phyloP scores from a whole-genome alignment of 495 filamentous ascomycete genomes.

The Penicillium dipodomyicola region DNA sequence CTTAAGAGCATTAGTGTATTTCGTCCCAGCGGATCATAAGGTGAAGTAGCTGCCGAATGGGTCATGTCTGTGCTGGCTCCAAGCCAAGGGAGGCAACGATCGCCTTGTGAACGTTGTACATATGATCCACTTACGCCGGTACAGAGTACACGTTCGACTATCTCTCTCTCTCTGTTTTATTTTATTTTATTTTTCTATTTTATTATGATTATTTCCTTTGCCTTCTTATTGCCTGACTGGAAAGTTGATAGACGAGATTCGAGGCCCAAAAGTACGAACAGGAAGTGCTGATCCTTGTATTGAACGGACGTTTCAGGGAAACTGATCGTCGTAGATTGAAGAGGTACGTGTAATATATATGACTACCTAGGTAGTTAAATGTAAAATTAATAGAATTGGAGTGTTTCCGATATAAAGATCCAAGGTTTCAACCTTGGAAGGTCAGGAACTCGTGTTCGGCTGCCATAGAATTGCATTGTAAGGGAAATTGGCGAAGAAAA shows the following conservation, averaged over 20 bases:
- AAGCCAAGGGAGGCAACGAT: neutral
- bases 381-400: no score
- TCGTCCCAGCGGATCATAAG: neutral
- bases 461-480: no score
- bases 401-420: no score
- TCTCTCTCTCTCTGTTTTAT: no score
- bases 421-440: no score
- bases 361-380: no score
- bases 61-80: neutral
- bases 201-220: no score
- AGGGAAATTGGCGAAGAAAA: no score
- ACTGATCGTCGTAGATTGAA: conserved; percentile 12
- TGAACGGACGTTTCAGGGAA: conserved; percentile 27
- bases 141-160: neutral
- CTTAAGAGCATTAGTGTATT: neutral
- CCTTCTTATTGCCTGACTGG: no score
- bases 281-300: conserved; percentile 21
- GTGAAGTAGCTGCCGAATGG: neutral
- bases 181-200: no score
- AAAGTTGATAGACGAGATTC: neutral
- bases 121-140: neutral
- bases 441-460: neutral
- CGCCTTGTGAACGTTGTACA: neutral
- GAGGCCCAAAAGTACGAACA: neutral
- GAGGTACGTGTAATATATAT: no score